Evolutionary conservation across 306 rosid genomes (phyloP).

Genomic region (Echinosophora koreensis): DNA sequence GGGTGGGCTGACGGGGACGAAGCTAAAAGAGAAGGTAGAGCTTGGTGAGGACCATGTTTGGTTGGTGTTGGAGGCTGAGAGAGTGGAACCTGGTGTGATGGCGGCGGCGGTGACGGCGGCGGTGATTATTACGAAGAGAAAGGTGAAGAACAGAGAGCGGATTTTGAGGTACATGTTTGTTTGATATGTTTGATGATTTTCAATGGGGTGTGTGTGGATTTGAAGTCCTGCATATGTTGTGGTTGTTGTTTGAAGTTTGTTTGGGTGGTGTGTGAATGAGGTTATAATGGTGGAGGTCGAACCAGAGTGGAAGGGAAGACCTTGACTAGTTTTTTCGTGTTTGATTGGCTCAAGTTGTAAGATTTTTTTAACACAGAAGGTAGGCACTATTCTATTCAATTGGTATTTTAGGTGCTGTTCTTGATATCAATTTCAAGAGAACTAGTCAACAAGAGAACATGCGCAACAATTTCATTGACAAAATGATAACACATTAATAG

Average conservation of each 20-base stretch:
- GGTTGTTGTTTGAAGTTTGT: not conserved
- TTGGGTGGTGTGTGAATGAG: too few species aligned
- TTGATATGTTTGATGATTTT: not conserved
- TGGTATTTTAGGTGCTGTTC: too few species aligned
- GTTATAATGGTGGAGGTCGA: not conserved
- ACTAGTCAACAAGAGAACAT: too few species aligned
- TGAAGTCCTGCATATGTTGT: not conserved
- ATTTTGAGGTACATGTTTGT: conserved; percentile 38
- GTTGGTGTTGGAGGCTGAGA: conserved; percentile 55
- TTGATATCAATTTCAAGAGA: too few species aligned
- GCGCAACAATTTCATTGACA: too few species aligned
- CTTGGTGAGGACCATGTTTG: conserved; percentile 60
- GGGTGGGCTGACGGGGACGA: conserved; percentile 54
- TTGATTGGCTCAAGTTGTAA: not conserved
- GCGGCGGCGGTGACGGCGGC: conserved; percentile 11
- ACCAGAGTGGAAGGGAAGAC: not conserved
- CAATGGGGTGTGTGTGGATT: not conserved
- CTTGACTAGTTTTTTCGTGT: conserved; percentile 21
- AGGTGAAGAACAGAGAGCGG: conserved; percentile 22
- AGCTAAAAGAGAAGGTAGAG: conserved; percentile 56
- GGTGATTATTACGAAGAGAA: conserved; percentile 33
- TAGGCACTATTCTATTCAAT: too few species aligned
- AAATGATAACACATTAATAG: too few species aligned
- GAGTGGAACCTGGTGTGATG: conserved; percentile 59
- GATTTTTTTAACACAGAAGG: not conserved